Evolutionary conservation across 257 asterid genomes (phyloP), one percentile per base, ranked within the genome.

Genomic region (Solanum gandarillasii): DNA sequence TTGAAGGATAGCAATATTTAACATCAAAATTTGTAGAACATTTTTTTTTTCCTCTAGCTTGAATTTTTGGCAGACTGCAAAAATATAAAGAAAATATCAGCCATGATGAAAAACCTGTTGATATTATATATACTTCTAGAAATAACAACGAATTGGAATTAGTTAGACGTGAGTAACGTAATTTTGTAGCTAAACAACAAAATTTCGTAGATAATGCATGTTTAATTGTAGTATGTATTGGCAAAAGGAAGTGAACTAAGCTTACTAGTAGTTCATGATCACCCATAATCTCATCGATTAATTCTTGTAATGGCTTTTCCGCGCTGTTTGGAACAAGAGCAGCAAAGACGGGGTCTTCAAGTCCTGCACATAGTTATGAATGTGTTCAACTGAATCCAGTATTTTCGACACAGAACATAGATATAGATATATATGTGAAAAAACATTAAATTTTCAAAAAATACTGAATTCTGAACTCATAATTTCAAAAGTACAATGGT

Each of bases 241-340:
- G 14, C 11, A 48, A 21, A 48, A 25, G 38, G 14, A 67, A 85
- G 60, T 32, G 88, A 11, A 34, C 7, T 48, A 72, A 74, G 87
- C 94, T 94, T 89, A 94, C 95, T 79, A 97, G 92, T 97, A 91
- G 90, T 89, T 95, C 98, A 90, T 95, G 98, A 91, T 97, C 98
- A 16, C 97, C 98, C 98, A 93, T 95, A 78, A 97, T 93, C 94
- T 97, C 98, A 21, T 94, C 98, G 88, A 95, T 94, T 89, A 95
- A 86, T 93, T 97, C 98, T 74, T 93, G 75, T 20, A 97, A 36
- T 85, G 94, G 95, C 89, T 94, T 97, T 88, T 94, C 96, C 2
- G 98, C 98, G 90, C 97, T 95, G 38, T 93, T 90, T 3, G 96
- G 98, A 86, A 97, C 99, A 35, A 96, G 92, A 86, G 98, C 98